phyloP scores from a whole-genome alignment of 768 basidiomycete genomes.

The Suillus decipiens region DNA sequence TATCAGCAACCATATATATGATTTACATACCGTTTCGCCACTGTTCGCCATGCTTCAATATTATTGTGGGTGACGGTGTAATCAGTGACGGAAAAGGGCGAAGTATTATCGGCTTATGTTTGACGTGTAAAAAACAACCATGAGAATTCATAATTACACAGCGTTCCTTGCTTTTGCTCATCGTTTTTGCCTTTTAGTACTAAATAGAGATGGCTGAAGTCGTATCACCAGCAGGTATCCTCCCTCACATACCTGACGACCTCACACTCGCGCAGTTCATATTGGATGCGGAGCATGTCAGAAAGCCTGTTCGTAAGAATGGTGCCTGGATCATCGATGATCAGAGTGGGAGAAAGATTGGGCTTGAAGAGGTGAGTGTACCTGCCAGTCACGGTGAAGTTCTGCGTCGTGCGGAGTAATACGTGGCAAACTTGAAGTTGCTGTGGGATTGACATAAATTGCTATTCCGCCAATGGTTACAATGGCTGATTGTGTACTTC shows the following conservation, averaged over 20 bases:
- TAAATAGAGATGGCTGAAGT: constrained; percentile 28
- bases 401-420: not conserved
- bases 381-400: not conserved
- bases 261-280: constrained; percentile 40
- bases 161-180: not conserved
- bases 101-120: not conserved
- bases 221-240: constrained; percentile 27
- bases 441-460: not conserved
- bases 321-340: constrained; percentile 46
- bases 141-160: not conserved
- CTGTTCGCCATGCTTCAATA: not conserved
- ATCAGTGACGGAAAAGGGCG: not conserved
- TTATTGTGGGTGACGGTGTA: not conserved
- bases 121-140: not conserved
- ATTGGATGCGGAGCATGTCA: constrained; percentile 36
- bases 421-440: not conserved
- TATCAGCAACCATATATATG: no score
- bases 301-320: constrained; percentile 26
- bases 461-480: not conserved
- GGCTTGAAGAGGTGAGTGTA: constrained; percentile 38
- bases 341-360: constrained; percentile 35
- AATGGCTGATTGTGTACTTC: not conserved
- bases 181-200: not conserved
- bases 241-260: constrained; percentile 40
- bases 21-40: no score